phyloP scores from a whole-genome alignment of 75 land plant genomes.

The Sequoiadendron giganteum region DNA sequence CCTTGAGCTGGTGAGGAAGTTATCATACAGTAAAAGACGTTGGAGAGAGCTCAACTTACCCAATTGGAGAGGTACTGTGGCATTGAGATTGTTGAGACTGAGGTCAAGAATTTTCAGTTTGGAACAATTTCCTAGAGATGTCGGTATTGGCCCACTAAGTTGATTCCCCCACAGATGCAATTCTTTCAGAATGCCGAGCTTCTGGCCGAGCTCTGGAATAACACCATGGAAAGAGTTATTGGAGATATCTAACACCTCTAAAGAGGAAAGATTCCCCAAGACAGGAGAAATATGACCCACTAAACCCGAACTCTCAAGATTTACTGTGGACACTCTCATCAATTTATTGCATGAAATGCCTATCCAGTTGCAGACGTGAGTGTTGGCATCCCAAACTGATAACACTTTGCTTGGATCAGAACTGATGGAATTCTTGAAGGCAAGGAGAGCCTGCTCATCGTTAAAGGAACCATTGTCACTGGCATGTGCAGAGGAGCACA shows the following conservation, averaged over 20 bases:
- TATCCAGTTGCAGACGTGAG: conserved; percentile 30
- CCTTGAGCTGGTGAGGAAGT: conserved; percentile 15
- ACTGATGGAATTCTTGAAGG: conserved; percentile 31
- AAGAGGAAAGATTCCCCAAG: conserved; percentile 35
- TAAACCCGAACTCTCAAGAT: conserved; percentile 22
- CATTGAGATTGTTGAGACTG: neutral
- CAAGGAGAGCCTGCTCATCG: conserved; percentile 18
- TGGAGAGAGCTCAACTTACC: conserved; percentile 17
- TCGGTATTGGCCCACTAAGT: conserved; percentile 39
- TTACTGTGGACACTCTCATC: conserved; percentile 26
- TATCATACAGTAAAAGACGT: conserved; percentile 9
- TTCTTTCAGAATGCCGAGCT: conserved; percentile 14
- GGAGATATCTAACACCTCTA: conserved; percentile 24
- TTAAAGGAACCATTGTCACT: neutral
- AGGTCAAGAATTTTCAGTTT: neutral
- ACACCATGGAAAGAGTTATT: conserved; percentile 44
- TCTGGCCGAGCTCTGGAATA: conserved; percentile 31
- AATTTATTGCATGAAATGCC: conserved; percentile 31
- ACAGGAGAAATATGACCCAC: conserved; percentile 32
- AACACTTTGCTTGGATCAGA: conserved; percentile 24
- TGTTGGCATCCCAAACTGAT: conserved; percentile 30
- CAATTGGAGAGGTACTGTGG: conserved; percentile 16
- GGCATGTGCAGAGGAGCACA: too few relatives aligned
- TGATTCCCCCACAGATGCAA: conserved; percentile 26
- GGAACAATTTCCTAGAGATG: conserved; percentile 32